A percentile compares a stretch with the other conserved stretches of the same genome.
phyloP scores from a whole-genome alignment of 208 protist species.

The Crithidia bombi region DNA sequence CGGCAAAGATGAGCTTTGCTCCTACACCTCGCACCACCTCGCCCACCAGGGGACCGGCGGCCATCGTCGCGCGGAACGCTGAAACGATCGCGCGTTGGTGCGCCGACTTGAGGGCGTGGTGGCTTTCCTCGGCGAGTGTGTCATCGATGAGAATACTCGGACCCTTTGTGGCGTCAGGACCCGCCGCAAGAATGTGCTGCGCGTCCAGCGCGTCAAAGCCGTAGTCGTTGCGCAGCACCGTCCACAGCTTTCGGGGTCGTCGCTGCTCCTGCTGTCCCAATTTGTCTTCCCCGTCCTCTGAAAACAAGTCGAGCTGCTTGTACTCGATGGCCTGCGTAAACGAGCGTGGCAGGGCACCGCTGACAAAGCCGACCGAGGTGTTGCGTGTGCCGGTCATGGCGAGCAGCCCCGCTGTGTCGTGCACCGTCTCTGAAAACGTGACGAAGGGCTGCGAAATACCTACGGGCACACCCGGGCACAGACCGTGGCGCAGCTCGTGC shows the following conservation, averaged over 20 bases:
- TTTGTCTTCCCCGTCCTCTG: slow-evolving; percentile 8
- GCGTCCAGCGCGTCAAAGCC: slow-evolving; percentile 97
- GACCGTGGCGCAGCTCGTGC: slow-evolving; percentile 94
- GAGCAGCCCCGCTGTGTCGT: slow-evolving; percentile 85
- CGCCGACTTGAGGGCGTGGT: slow-evolving; percentile 57
- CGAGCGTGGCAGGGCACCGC: slow-evolving; percentile 42
- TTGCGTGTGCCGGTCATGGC: slow-evolving; percentile 61
- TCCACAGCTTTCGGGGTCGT: slow-evolving; percentile 45
- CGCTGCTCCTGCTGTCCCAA: background rate
- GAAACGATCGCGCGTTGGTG: slow-evolving; percentile 95
- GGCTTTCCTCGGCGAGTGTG: slow-evolving; percentile 82
- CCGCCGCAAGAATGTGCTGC: slow-evolving; percentile 94
- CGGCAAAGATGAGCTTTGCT: slow-evolving; percentile 61
- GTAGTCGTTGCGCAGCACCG: slow-evolving; percentile 73
- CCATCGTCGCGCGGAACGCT: slow-evolving; percentile 77
- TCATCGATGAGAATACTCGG: slow-evolving; percentile 98
- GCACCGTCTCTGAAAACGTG: slow-evolving; percentile 97
- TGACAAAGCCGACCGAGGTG: slow-evolving; percentile 52
- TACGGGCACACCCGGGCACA: slow-evolving; percentile 63
- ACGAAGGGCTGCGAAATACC: slow-evolving; percentile 96
- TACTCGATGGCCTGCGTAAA: slow-evolving; percentile 61
- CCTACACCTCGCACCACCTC: slow-evolving; percentile 86
- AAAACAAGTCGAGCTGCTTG: slow-evolving; percentile 56
- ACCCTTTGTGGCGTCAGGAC: slow-evolving; percentile 82
- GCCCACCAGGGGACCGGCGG: slow-evolving; percentile 97